Evolutionary conservation across 2,329 filamentous ascomycete species (phyloP).

Genomic region (Neoarthrinium moseri): DNA sequence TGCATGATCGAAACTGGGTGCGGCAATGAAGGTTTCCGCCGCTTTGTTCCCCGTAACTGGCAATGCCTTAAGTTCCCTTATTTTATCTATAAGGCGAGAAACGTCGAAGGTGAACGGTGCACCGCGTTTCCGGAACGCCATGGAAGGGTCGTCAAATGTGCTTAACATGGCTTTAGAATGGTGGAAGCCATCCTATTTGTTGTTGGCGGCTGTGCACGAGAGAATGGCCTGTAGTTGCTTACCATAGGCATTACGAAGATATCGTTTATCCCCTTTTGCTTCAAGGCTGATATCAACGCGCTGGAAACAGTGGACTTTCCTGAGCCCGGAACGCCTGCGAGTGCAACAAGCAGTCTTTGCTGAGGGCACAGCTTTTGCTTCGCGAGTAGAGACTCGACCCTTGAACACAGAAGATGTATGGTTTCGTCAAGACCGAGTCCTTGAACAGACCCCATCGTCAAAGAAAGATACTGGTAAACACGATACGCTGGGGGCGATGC

Average conservation of each 20-base stretch:
- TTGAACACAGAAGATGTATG: too few relatives aligned
- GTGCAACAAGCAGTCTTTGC: constrained; percentile 4
- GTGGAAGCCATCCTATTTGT: constrained; percentile 29
- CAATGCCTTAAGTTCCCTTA: constrained; percentile 17
- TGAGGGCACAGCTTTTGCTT: too few relatives aligned
- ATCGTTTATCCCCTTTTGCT: neutral
- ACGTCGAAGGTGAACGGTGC: constrained; percentile 31
- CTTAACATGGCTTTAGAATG: constrained; percentile 20
- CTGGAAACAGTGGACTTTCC: constrained; percentile 64
- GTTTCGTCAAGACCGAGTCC: too few relatives aligned
- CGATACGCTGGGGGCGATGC: too few relatives aligned
- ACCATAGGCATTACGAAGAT: constrained; percentile 3
- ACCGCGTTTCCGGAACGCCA: constrained; percentile 26
- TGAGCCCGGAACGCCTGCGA: constrained; percentile 8
- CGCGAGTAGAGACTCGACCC: too few relatives aligned
- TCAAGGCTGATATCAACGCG: constrained; percentile 45
- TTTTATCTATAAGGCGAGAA: constrained; percentile 18
- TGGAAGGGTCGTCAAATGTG: constrained; percentile 17
- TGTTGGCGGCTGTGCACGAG: neutral
- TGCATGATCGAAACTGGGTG: constrained; percentile 50
- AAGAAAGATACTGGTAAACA: too few relatives aligned
- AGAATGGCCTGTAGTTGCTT: too few relatives aligned
- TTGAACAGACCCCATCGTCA: too few relatives aligned
- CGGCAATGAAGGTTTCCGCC: constrained; percentile 14
- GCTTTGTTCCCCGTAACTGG: constrained; percentile 20